These are phyloP conservation scores for Paecilomyces formosus DNA, from an alignment of 2,329 filamentous ascomycete species.

Conservation along the genomic window DNA sequence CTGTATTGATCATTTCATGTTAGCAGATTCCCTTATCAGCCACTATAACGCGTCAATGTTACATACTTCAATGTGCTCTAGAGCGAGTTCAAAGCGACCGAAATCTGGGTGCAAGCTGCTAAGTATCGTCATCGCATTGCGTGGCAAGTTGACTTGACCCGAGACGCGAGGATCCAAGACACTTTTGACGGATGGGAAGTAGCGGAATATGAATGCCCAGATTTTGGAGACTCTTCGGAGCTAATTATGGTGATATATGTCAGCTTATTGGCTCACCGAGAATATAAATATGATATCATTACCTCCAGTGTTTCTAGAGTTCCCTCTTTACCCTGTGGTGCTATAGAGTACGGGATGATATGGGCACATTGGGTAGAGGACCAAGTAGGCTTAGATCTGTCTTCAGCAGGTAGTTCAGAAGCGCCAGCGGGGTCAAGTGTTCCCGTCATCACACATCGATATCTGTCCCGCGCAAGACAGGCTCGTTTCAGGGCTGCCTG, in stretches of 20 bases:
- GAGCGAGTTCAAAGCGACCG: background rate
- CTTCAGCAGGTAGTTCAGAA: too few species aligned
- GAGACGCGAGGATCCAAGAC: background rate
- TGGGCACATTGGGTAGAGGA: too few species aligned
- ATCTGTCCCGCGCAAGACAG: background rate
- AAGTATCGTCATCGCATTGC: background rate
- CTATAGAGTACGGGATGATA: too few species aligned
- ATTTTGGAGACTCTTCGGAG: background rate
- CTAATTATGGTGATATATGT: too few species aligned
- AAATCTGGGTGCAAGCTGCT: background rate
- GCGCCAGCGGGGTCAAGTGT: too few species aligned
- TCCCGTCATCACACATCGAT: background rate
- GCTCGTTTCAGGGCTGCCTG: background rate
- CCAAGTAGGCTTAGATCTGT: too few species aligned
- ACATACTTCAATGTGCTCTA: background rate
- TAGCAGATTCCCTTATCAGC: background rate
- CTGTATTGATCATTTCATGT: background rate
- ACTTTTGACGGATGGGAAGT: background rate
- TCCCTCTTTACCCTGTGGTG: too few species aligned
- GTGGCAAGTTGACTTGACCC: background rate
- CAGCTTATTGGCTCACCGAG: too few species aligned
- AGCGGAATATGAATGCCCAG: background rate
- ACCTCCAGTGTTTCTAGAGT: too few species aligned
- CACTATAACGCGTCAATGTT: background rate
- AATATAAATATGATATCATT: too few species aligned